Conservation (phyloP, 805 yeast species). For the Kodamaea jinghongensis region DNA sequence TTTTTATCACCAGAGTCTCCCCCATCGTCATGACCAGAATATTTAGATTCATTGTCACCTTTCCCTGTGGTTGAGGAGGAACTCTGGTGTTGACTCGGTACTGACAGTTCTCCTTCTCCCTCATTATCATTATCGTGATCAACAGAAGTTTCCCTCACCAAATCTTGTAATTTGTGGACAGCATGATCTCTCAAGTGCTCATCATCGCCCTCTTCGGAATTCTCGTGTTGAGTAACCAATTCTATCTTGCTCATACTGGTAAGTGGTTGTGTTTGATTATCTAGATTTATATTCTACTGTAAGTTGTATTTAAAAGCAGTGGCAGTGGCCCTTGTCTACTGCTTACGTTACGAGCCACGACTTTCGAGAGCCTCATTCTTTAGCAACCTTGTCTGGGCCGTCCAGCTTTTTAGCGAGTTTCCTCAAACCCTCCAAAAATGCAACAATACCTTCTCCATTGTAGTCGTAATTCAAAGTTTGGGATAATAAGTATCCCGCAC, state of each 20-base stretch:
- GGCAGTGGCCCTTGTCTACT: not conserved
- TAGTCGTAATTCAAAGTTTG: conserved; percentile 48
- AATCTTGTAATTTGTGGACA: conserved; percentile 24
- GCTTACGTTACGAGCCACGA: not conserved
- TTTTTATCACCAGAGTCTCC: conserved; percentile 7
- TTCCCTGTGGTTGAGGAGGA: too few relatives aligned
- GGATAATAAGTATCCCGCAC: conserved; percentile 50
- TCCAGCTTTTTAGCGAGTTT: conserved; percentile 19
- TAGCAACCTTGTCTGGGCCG: conserved; percentile 9
- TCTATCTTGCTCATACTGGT: conserved; percentile 20
- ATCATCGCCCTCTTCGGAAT: not conserved
- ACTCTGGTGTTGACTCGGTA: too few relatives aligned
- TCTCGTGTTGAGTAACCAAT: conserved; percentile 27
- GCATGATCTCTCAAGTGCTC: conserved; percentile 13
- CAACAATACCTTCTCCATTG: conserved; percentile 54
- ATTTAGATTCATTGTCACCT: too few relatives aligned
- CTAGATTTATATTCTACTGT: too few relatives aligned
- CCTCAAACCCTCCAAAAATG: conserved; percentile 46
- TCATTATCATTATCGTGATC: too few relatives aligned
- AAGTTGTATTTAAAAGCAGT: too few relatives aligned
- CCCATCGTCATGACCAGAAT: not conserved
- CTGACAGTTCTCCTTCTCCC: too few relatives aligned
- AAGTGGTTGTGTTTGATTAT: conserved; percentile 1
- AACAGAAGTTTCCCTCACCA: conserved; percentile 18
- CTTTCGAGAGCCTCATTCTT: not conserved